Evolutionary conservation across 129 eudicot genomes (phyloP), one percentile per base, ranked within the genome.

Genomic region (Lonicera japonica): DNA sequence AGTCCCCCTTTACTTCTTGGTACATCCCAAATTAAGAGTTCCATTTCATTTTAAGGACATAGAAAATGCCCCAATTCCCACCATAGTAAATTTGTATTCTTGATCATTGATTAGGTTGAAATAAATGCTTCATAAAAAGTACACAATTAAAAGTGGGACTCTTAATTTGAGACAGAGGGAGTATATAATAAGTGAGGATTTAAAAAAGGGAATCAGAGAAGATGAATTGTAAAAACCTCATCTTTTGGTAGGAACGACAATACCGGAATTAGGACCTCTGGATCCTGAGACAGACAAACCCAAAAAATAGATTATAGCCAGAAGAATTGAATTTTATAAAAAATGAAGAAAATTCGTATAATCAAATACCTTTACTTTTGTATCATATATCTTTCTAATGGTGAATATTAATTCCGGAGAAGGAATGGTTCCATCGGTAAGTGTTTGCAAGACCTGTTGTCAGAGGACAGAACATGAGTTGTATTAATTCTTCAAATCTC

Each of bases 351-450:
- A 71, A 18, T 15, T 1, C 29, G 36, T 29, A 29, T 29, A 29
- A 51, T 19, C 5, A 1, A 41, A 25, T 74, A 88, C 99, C 96
- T 81, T 94, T 20, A 84, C 36, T 45, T 81, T 85, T 58, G 87
- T 71, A 63, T 88, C 87, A 63, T 88, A 88, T 45, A 94, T 59
- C 70, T 76, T 86, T 72, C 63, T 85, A 40, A 94, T 77, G 73
- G 89, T 85, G 57, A 74, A 70, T 71, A 94, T 63, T 69, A 94
- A 64, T 54, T 78, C 87, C 61, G 87, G 75, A 55, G 96, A 81
- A 64, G 99, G 99, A 77, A 77, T 63, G 43, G 82, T 80, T 38
- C 95, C 96, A 71, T 85, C 99, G 41, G 96, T 94, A 50, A 94
- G 73, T 24, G 92, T 94, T 67, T 83, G 80, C 81, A 88, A 81